phyloP scores from a whole-genome alignment of 169 alveolate genomes.

The Besnoitia besnoiti region DNA sequence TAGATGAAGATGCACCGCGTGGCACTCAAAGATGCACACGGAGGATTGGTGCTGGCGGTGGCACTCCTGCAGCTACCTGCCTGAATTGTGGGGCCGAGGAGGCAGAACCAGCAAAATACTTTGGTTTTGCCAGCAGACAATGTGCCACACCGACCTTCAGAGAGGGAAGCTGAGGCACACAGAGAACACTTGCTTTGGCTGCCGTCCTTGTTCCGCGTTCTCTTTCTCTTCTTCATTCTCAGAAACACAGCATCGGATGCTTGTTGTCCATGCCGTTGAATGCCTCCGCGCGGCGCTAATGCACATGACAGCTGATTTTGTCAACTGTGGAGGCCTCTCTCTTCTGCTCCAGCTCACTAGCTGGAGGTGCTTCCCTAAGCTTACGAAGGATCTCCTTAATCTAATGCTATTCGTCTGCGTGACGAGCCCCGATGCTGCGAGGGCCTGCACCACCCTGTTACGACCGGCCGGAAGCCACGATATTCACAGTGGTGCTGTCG shows the following conservation, averaged over 20 bases:
- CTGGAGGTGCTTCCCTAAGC: neutral
- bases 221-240: neutral
- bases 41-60: too few relatives aligned
- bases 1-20: too few relatives aligned
- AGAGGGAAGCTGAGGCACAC: neutral
- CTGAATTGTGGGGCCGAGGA: too few relatives aligned
- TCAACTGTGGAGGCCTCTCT: neutral
- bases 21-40: too few relatives aligned
- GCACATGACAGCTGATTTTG: neutral
- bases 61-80: too few relatives aligned
- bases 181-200: too few relatives aligned
- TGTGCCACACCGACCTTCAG: neutral
- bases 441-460: neutral
- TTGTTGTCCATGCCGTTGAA: slow-evolving; percentile 11
- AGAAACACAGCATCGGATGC: slow-evolving; percentile 7
- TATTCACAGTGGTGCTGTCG: neutral
- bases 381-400: neutral
- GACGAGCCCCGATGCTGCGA: neutral
- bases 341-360: neutral
- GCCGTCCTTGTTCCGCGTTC: too few relatives aligned
- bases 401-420: neutral
- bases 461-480: neutral
- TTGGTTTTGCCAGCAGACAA: too few relatives aligned
- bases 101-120: too few relatives aligned
- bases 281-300: neutral